Base-by-base conservation (phyloP, 176 grass and related monocot genomes). In the Carex kokanica region DNA sequence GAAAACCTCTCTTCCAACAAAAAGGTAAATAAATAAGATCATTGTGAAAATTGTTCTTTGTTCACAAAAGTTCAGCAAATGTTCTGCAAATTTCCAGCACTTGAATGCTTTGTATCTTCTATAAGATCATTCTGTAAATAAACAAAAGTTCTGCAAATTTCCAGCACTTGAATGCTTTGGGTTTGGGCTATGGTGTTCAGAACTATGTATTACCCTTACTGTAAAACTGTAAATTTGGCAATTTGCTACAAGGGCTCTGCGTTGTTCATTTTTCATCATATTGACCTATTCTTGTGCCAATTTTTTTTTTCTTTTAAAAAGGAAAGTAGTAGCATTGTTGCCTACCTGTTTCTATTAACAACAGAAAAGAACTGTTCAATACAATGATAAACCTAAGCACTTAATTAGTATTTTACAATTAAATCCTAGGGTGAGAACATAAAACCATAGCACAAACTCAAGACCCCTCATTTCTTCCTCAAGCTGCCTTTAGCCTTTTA, bases 261-360 rank as follows among this genome's bases (percentile, higher is more conserved):
- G 1, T 11, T 58, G 55, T 58, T 3, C 32, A 65, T 5, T 40
- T 40, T 16, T 64, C 17, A 16, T 17, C 27, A 31, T 66, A 66
- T 66, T 66, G 64, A 67, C 29, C 15, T 67, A 36, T 40, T 17
- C 65, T n/a, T 69, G 32, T n/a, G 29, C 6, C 65, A 69, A 11
- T 61, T 61, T 58, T 65, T 31, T n/a, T 14, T 65, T 64, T 1
- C 7, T 13, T 32, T 65, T 65, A 65, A 34, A 15, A 64, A 32
- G 25, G 5, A 64, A 64, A 64, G 27, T 31, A 64, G 12, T 13
- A 31, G 10, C 24, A 69, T 41, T 36, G 66, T 69, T 38, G 66
- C 66, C 65, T n/a, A n/a, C 6, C 66, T 41, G 64, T 66, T 69
- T 69, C 66, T 40, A 40, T 41, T 64, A 64, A 60, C 25, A 64